Evolutionary conservation across 1,284 basidiomycete species (phyloP), one percentile per base, ranked within the genome.

Genomic region (Paramarasmius palmivorus): DNA sequence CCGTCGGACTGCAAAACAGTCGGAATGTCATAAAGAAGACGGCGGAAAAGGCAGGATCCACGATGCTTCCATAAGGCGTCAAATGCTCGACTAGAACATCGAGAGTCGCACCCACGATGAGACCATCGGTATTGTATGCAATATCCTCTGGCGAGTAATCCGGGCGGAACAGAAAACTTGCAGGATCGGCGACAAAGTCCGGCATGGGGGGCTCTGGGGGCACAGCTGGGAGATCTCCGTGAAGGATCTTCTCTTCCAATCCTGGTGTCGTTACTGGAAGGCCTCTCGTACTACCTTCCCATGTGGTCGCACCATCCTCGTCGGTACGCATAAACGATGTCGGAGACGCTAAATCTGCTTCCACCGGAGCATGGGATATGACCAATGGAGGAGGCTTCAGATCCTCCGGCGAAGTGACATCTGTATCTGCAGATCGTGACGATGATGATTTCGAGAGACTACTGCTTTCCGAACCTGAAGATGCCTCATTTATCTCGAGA

Each of bases 11-110:
- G 1, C 90, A 86, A 71, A 98, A 98, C 58, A 98, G 73, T n/a
- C 96, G 84, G 79, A 99, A 99, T 1, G 95, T 97, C 65, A 95
- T 77, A 78, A 95, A 96, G 76, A 99, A 98, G 15, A 95, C 89
- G 1, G 87, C 84, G 22, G 88, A 81, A 66, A 98, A 95, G 0
- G 84, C 84, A 15, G 88, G 78, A 62, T 98, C 95, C 29, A 92
- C 90, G 47, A 92, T 83, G 46, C 87, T 87, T 64, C 95, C 93
- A 65, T 96, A 92, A 2, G 95, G 92, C n/a, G 95, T 96, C 87
- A 99, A 90, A 73, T 92, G 93, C 72, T 96, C 95, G 8, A 98
- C 88, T 39, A 99, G 77, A 2, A 90, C 95, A 14, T 82, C 79
- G 53, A 99, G 75, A 2, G 94, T 95, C 1, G 94, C 97, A 23